A percentile compares a stretch with the other conserved stretches of the same genome.
Evolutionary conservation across 176 grass and related monocot genomes (phyloP).

Genomic region (Musa itinerans): DNA sequence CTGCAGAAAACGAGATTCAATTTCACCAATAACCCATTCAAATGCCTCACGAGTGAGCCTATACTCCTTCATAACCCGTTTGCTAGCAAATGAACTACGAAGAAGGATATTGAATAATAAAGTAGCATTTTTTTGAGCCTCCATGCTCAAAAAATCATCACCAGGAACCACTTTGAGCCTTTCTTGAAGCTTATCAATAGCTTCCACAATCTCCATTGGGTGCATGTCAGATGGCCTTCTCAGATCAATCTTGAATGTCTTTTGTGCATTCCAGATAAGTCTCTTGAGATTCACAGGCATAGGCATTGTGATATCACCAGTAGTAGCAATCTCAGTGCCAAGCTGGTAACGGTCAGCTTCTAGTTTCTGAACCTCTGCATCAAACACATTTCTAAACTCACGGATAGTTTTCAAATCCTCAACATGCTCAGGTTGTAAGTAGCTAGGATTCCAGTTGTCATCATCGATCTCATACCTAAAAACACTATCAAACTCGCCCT

Average conservation of each 20-base stretch:
- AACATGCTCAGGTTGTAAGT: conserved; percentile 93
- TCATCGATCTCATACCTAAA: conserved; percentile 87
- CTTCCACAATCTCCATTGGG: conserved; percentile 99
- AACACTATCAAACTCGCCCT: conserved; percentile 56
- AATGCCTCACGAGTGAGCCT: conserved; percentile 91
- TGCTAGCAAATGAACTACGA: conserved; percentile 91
- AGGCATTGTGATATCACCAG: conserved; percentile 73
- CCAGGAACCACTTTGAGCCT: conserved; percentile 95
- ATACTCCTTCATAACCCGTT: conserved; percentile 88
- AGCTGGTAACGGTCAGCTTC: conserved; percentile 84
- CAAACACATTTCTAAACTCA: conserved; percentile 96
- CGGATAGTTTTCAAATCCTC: conserved; percentile 91
- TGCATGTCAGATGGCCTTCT: conserved; percentile 95
- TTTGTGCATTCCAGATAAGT: conserved; percentile 97
- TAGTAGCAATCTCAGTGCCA: conserved; percentile 80
- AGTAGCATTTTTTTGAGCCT: conserved; percentile 97
- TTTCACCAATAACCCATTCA: conserved; percentile 98
- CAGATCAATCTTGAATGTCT: conserved; percentile 94
- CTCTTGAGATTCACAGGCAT: conserved; percentile 96
- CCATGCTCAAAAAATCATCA: conserved; percentile 87
- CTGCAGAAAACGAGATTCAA: conserved; percentile 87
- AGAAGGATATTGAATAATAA: conserved; percentile 94
- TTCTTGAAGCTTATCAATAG: conserved; percentile 92
- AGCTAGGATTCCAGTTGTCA: conserved; percentile 86
- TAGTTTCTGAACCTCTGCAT: conserved; percentile 93